Percentiles rank a stretch among this genome's conserved stretches.
Evolutionary conservation across 2,329 filamentous ascomycete genomes (phyloP).

Genomic region (Colletotrichum sp.): DNA sequence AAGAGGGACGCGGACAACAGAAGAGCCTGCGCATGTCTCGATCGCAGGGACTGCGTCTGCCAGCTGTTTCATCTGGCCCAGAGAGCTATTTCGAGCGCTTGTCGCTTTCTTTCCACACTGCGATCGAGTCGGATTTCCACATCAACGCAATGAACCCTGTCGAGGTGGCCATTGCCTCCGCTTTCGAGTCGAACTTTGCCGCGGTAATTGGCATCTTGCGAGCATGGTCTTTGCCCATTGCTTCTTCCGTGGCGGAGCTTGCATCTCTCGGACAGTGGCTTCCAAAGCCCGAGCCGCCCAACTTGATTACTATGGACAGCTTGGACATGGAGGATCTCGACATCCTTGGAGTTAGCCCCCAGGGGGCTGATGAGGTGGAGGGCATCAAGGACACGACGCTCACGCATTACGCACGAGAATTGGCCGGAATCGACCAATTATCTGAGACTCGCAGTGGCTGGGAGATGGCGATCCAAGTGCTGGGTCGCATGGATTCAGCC

Average conservation of each 20-base stretch:
- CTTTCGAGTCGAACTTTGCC: conserved; percentile 83
- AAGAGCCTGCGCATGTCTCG: conserved; percentile 46
- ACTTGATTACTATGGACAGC: conserved; percentile 63
- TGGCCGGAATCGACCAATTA: conserved; percentile 63
- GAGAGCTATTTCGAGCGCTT: conserved; percentile 79
- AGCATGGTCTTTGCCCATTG: conserved; percentile 80
- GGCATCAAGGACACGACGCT: conserved; percentile 82
- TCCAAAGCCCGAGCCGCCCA: conserved; percentile 59
- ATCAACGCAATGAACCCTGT: conserved; percentile 78
- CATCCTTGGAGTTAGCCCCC: conserved; percentile 72
- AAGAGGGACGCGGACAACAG: conserved; percentile 68
- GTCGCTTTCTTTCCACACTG: conserved; percentile 72
- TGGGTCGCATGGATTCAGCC: conserved; percentile 80
- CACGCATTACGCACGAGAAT: conserved; percentile 73
- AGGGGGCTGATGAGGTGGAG: conserved; percentile 62
- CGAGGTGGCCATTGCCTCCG: conserved; percentile 81
- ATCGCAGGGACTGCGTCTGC: conserved; percentile 37
- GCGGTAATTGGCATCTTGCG: conserved; percentile 77
- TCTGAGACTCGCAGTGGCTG: conserved; percentile 71
- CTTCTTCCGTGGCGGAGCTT: conserved; percentile 81
- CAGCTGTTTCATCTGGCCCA: conserved; percentile 53
- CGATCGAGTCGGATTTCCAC: conserved; percentile 72
- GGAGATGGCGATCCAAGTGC: conserved; percentile 85
- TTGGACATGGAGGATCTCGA: conserved; percentile 87
- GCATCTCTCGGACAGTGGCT: conserved; percentile 87